These are phyloP conservation scores for Colletotrichum shisoi DNA, from an alignment of 2,329 filamentous ascomycete species.

Conservation along the genomic window DNA sequence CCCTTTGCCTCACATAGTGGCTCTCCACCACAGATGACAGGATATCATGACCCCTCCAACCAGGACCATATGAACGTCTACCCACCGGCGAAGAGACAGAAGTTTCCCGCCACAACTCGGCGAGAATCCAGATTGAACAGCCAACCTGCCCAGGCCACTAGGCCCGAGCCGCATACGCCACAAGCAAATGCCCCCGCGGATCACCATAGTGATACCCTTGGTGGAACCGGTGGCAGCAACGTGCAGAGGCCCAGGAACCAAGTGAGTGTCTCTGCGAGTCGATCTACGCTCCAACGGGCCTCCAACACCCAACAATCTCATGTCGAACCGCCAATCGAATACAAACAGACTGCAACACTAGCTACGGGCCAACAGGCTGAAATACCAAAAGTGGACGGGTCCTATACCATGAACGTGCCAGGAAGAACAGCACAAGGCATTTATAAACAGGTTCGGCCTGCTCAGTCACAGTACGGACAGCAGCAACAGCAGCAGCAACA, in stretches of 20 bases:
- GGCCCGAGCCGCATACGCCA: not conserved
- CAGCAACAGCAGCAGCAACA: conserved; percentile 35
- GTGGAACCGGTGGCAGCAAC: not conserved
- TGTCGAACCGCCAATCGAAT: not conserved
- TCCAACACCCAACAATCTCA: conserved; percentile 1
- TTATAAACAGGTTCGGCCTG: conserved; percentile 13
- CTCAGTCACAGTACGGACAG: conserved; percentile 32
- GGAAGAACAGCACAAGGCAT: conserved; percentile 10
- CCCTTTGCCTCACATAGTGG: not conserved
- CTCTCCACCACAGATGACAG: not conserved
- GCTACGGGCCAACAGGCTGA: not conserved
- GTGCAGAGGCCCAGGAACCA: conserved; percentile 8
- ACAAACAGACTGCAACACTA: not conserved
- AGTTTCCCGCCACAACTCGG: not conserved
- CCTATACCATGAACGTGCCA: conserved; percentile 10
- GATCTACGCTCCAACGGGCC: not conserved
- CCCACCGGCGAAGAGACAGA: conserved; percentile 18
- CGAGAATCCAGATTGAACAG: conserved; percentile 5
- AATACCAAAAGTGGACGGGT: not conserved
- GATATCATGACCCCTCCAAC: not conserved
- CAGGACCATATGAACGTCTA: not conserved
- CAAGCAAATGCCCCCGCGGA: not conserved
- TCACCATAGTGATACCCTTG: not conserved
- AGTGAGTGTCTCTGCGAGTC: conserved; percentile 1
- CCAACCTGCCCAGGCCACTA: not conserved